A percentile compares a stretch with the other conserved stretches of the same genome.
Evolutionary conservation across 305 asterid genomes (phyloP).

Genomic region (Fraxinus ornus): DNA sequence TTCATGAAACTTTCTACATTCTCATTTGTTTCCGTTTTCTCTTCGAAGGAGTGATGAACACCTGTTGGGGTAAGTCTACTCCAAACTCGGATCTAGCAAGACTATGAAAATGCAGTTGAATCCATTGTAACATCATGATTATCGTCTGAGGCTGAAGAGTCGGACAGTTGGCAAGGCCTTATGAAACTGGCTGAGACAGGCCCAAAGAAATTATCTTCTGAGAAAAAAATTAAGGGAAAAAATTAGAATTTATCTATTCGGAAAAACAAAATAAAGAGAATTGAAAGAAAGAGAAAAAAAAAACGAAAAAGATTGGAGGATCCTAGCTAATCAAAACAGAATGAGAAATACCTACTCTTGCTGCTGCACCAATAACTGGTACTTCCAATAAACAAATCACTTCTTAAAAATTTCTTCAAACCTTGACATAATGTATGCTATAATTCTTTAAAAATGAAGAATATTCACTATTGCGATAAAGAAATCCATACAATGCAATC

Average conservation of each 20-base stretch:
- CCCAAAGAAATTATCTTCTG: slow-evolving; percentile 91
- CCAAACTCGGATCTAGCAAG: slow-evolving; percentile 82
- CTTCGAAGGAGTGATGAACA: slow-evolving; percentile 55
- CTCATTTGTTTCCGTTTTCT: slow-evolving; percentile 61
- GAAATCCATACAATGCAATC: background rate
- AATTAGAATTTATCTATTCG: background rate
- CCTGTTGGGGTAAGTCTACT: slow-evolving; percentile 68
- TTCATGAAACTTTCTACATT: slow-evolving; percentile 58
- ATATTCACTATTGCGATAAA: background rate
- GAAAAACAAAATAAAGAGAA: slow-evolving; percentile 1
- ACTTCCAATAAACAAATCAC: background rate
- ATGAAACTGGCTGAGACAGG: slow-evolving; percentile 92
- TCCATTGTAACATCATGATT: slow-evolving; percentile 90
- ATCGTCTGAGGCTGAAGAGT: slow-evolving; percentile 76
- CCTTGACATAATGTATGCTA: background rate
- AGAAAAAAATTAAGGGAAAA: slow-evolving; percentile 17
- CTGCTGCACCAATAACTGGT: background rate
- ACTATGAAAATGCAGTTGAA: slow-evolving; percentile 82
- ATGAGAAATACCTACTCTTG: slow-evolving; percentile 7
- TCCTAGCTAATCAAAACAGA: slow-evolving; percentile 15
- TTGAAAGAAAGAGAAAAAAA: background rate
- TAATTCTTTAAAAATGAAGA: background rate
- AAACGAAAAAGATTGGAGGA: background rate
- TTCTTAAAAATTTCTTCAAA: background rate
- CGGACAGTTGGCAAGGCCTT: slow-evolving; percentile 69